Percentiles rank a stretch among this genome's conserved stretches.
phyloP scores from a whole-genome alignment of 1,284 basidiomycete species.

The Ceratobasidium sp. region DNA sequence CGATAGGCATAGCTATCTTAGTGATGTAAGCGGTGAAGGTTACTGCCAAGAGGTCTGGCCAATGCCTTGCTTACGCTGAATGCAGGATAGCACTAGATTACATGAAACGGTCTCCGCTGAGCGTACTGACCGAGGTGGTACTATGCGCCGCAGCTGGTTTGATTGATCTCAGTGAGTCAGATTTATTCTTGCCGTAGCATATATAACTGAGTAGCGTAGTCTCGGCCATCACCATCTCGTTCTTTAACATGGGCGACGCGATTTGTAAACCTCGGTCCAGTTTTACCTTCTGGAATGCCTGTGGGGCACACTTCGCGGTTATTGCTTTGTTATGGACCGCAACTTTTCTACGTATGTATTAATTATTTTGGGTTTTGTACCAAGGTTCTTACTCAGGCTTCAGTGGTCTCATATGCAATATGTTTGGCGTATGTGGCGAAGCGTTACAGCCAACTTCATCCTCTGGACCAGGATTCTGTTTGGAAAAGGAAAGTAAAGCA shows the following conservation, averaged over 20 bases:
- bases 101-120: constrained; percentile 8
- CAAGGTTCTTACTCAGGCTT: not conserved
- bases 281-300: constrained; percentile 12
- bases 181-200: not conserved
- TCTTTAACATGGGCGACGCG: constrained; percentile 14
- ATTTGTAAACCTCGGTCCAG: not conserved
- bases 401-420: constrained; percentile 19
- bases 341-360: constrained; percentile 15
- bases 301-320: constrained; percentile 24
- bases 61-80: no score
- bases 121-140: constrained; percentile 11
- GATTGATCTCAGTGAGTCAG: constrained; percentile 24
- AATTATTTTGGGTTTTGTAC: not conserved
- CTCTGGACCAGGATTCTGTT: constrained; percentile 8
- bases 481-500: constrained; percentile 23
- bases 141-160: constrained; percentile 20
- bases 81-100: constrained; percentile 12
- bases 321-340: constrained; percentile 23
- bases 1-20: constrained; percentile 11
- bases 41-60: no score
- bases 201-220: constrained; percentile 1
- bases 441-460: constrained; percentile 6
- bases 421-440: constrained; percentile 1
- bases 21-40: constrained; percentile 2
- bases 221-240: constrained; percentile 8